Base-by-base conservation (phyloP, 768 basidiomycete genomes). In the Neoboletus brunneissimus region DNA sequence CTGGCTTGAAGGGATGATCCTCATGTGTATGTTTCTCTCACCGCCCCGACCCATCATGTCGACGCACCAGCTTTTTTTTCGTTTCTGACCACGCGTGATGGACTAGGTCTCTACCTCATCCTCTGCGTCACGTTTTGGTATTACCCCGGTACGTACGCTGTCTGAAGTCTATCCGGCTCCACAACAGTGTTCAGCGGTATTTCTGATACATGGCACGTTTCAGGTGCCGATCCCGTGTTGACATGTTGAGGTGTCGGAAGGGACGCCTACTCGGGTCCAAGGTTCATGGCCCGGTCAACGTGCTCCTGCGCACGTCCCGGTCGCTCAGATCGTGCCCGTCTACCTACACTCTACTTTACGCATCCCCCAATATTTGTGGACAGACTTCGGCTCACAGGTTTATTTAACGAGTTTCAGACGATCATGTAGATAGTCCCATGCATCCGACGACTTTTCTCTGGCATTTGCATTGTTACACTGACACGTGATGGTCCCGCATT, bases 1-100 rank as follows among this genome's bases (percentile, higher is more conserved):
- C 70, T 97, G 94, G 86, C 77, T 97, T n/a, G 94, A 96, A 71
- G 92, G 91, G 23, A 72, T 85, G 63, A 85, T 91, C 54, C 78
- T 92, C n/a, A 82, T 91, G 54, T 84, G 86, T 81, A 60, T 47
- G 76, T 63, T 27, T 10, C 16, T 47, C 27, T 34, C 22, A 10
- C 31, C 5, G 5, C 12, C 4, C 13, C 16, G 34, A 12, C n/a
- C 25, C 0, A 3, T 32, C 3, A 34, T 11, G 15, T 10, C 20
- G 27, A 32, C 7, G 2, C 31, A n/a, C 4, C 13, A 12, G 18
- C 18, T 34, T 43, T 3, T 0, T 51, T 54, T 38, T 42, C 1
- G 1, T 53, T 54, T 12, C 43, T 59, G 32, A 57, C 41, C 8
- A 18, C 41, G 12, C n/a, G 41, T 70, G 40, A 29, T 25, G 35